phyloP scores from a whole-genome alignment of 2,329 filamentous ascomycete genomes.

The Penicillium sp. region DNA sequence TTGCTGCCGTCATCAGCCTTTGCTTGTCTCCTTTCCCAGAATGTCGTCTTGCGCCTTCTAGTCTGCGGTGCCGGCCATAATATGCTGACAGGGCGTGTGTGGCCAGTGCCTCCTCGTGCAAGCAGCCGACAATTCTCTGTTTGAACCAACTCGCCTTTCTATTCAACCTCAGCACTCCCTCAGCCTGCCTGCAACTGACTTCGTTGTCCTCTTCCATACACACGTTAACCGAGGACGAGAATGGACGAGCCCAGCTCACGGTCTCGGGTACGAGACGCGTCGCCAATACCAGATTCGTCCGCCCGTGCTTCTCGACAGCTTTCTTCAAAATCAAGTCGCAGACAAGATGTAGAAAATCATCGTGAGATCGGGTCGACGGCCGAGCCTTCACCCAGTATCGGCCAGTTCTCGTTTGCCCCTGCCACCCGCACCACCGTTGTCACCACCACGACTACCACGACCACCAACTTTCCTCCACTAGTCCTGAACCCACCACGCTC shows the following conservation, averaged over 20 bases:
- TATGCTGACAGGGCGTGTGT: slow-evolving; percentile 13
- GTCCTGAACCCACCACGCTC: slow-evolving; percentile 69
- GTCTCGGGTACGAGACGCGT: slow-evolving; percentile 16
- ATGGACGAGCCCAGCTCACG: slow-evolving; percentile 14
- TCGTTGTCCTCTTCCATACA: neutral
- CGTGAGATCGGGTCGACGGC: slow-evolving; percentile 21
- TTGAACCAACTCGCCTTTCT: neutral
- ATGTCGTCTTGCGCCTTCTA: slow-evolving; percentile 9
- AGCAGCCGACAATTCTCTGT: neutral
- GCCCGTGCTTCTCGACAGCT: slow-evolving; percentile 7
- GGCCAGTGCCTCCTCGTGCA: slow-evolving; percentile 10
- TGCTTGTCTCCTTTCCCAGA: neutral
- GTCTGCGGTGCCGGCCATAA: slow-evolving; percentile 10
- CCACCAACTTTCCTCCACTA: slow-evolving; percentile 76
- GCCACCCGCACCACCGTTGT: slow-evolving; percentile 65
- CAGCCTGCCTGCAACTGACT: neutral
- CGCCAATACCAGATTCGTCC: slow-evolving; percentile 9
- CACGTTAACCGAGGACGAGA: neutral
- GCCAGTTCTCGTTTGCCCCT: slow-evolving; percentile 59
- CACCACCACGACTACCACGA: slow-evolving; percentile 89
- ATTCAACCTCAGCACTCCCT: neutral
- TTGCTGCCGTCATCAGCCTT: neutral
- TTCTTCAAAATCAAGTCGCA: slow-evolving; percentile 13
- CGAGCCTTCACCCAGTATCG: slow-evolving; percentile 43
- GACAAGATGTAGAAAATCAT: slow-evolving; percentile 28